Percentiles rank a stretch among this genome's conserved stretches.
Evolutionary conservation across 352 stramenopile genomes (phyloP).

Genomic region (Phytophthora macrochlamydospora): DNA sequence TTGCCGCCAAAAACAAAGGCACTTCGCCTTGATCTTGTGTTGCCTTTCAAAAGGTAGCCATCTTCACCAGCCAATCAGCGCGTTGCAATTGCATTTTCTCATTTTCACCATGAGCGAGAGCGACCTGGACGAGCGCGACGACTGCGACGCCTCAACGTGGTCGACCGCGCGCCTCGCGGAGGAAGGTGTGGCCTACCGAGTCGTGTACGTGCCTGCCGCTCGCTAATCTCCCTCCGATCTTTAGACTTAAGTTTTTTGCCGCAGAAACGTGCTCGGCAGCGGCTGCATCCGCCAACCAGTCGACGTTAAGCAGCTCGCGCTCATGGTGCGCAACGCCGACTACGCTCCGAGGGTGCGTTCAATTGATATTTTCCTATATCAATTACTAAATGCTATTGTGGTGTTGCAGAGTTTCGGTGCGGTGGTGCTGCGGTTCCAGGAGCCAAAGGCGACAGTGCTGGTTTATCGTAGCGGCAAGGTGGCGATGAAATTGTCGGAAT

Average conservation of each 20-base stretch:
- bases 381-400: neutral
- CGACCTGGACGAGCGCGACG: constrained; percentile 6
- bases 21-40: too few species aligned
- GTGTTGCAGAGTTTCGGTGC: constrained; percentile 58
- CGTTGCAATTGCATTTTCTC: constrained; percentile 12
- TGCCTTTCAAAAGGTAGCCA: too few species aligned
- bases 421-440: constrained; percentile 66
- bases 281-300: constrained; percentile 56
- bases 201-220: constrained; percentile 46
- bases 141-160: constrained; percentile 33
- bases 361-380: too few species aligned
- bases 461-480: constrained; percentile 77
- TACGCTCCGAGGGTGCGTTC: constrained; percentile 58
- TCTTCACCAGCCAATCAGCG: constrained; percentile 15
- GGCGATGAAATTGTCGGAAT: neutral
- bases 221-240: neutral
- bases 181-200: constrained; percentile 56
- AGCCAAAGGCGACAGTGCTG: constrained; percentile 59
- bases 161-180: constrained; percentile 46
- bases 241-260: neutral
- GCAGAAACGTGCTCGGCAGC: constrained; percentile 69
- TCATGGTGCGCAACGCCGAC: constrained; percentile 75
- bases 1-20: too few species aligned
- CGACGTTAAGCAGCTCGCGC: constrained; percentile 66
- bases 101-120: constrained; percentile 30